A percentile compares a stretch with the other conserved stretches of the same genome.
Evolutionary conservation across 2,329 filamentous ascomycete species (phyloP).

Genomic region (Apiospora saccharicola): DNA sequence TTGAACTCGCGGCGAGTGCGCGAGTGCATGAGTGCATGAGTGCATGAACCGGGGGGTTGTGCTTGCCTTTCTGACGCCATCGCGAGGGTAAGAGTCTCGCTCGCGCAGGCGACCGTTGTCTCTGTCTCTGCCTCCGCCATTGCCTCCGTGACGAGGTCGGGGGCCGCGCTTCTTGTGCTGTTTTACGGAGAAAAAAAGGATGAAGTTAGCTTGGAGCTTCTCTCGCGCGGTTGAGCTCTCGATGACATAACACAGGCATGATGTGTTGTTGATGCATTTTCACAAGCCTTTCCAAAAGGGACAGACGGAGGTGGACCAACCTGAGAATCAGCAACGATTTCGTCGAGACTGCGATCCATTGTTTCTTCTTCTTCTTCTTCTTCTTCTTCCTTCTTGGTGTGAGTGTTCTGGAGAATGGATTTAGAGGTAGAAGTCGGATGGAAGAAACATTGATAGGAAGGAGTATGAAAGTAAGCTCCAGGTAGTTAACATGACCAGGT

Average conservation of each 20-base stretch:
- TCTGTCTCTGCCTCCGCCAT: slow-evolving; percentile 23
- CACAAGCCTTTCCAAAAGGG: background rate
- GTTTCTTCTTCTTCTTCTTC: slow-evolving; percentile 25
- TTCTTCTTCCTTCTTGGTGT: slow-evolving; percentile 25
- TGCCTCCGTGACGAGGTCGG: slow-evolving; percentile 37
- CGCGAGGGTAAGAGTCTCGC: slow-evolving; percentile 69
- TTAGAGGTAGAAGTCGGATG: slow-evolving; percentile 10
- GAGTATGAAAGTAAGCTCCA: background rate
- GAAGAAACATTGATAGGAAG: background rate
- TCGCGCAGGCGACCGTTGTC: slow-evolving; percentile 32
- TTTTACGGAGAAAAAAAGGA: background rate
- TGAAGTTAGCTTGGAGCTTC: slow-evolving; percentile 26
- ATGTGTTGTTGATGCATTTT: background rate
- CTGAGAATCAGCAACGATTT: slow-evolving; percentile 45
- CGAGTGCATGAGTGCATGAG: background rate
- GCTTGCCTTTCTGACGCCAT: slow-evolving; percentile 84
- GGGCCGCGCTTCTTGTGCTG: slow-evolving; percentile 38
- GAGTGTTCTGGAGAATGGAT: background rate
- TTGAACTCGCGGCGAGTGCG: background rate
- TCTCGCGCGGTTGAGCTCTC: background rate
- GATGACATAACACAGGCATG: background rate
- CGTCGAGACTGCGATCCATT: slow-evolving; percentile 46
- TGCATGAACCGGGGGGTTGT: background rate
- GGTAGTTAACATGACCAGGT: too few relatives aligned
- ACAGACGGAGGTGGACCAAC: slow-evolving; percentile 31